Evolutionary conservation across 1,284 basidiomycete species (phyloP), one percentile per base, ranked within the genome.

Genomic region (Apiotrichum porosum): DNA sequence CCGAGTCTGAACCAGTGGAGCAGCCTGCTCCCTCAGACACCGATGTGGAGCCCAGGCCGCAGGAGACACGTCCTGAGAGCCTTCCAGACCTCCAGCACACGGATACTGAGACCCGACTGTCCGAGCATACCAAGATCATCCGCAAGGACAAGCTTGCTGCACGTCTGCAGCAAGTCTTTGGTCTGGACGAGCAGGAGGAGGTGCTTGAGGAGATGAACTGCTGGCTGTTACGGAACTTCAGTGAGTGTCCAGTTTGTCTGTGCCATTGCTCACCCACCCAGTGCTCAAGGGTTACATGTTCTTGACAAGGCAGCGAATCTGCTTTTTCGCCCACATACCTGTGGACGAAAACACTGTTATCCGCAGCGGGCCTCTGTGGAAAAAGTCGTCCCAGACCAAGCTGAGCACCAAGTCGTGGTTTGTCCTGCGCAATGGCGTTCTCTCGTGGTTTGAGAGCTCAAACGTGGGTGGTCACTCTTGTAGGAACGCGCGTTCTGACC

Each of bases 201-300:
- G 89, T 95, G 6, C 73, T 86, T 48, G 84, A 86, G 83, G 88
- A 91, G 75, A 83, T 92, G 80, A 84, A 86, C 2, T 91, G 88
- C 66, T 91, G 87, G 86, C 76, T 94, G 38, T 73, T 95, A 56
- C 82, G 88, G 44, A 88, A 85, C 45, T 81, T 90, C 53, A 76
- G 89, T 91, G 63, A 80, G 88, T 83, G n/a, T n/a, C 24, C 12
- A 13, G 30, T 37, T 23, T 46, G 47, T 42, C 32, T 35, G 17
- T 17, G 6, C 10, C 9, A 26, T 28, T 28, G 6, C 56, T 4
- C 49, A n/a, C n/a, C n/a, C n/a, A n/a, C n/a, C n/a, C n/a, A 91
- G 87, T 97, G 61, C 78, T 98, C 18, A 92, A 97, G 73, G 93
- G 93, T 15, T 95, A 94, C 69, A 87, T 97, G 81, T 98, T 94